phyloP scores from a whole-genome alignment of 2,329 filamentous ascomycete genomes.

The Orbilia quercus region DNA sequence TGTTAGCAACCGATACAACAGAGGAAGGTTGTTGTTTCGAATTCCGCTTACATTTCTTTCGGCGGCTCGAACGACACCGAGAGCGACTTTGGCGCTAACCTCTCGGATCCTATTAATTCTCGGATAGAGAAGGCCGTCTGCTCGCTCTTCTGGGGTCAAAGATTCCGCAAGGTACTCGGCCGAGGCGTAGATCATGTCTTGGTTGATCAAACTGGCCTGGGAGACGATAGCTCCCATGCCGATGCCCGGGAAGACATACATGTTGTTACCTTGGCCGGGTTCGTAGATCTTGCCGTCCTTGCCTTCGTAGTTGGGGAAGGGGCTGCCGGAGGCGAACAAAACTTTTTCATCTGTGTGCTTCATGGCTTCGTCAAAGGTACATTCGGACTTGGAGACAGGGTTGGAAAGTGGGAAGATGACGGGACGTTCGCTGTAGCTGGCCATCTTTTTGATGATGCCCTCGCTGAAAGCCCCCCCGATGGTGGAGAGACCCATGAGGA shows the following conservation, averaged over 20 bases:
- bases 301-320: constrained; percentile 75
- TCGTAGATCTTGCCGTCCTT: constrained; percentile 75
- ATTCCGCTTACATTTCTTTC: constrained; percentile 72
- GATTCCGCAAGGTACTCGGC: constrained; percentile 82
- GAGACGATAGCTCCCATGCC: constrained; percentile 91
- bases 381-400: constrained; percentile 95
- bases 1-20: constrained; percentile 8
- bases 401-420: constrained; percentile 98
- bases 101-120: constrained; percentile 90
- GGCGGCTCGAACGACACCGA: constrained; percentile 92
- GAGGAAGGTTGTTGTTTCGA: background rate
- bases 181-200: constrained; percentile 96
- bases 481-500: constrained; percentile 91
- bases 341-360: constrained; percentile 89
- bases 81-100: constrained; percentile 84
- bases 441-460: constrained; percentile 76
- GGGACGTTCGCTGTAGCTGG: constrained; percentile 76
- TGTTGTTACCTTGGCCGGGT: constrained; percentile 81
- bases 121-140: constrained; percentile 88
- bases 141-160: constrained; percentile 82
- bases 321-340: constrained; percentile 94
- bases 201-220: constrained; percentile 86
- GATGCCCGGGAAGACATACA: constrained; percentile 96
- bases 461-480: constrained; percentile 95
- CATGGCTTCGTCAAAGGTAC: constrained; percentile 93